Percentiles rank a stretch among this genome's conserved stretches.
These are phyloP conservation scores for Blastobotrys buckinghamii DNA, from an alignment of 1,139 yeast species.

Conservation along the genomic window DNA sequence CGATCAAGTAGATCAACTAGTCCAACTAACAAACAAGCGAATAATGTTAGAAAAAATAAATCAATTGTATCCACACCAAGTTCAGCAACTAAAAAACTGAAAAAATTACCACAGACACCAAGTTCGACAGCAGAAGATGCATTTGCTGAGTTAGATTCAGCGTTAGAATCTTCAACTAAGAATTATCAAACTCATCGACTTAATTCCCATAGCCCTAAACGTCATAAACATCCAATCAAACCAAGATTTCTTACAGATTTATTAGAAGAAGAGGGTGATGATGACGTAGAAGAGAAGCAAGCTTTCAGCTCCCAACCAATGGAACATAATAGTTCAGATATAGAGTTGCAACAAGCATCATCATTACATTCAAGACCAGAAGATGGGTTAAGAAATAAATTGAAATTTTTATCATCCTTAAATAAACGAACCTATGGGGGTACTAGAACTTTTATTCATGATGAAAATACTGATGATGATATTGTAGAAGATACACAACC, in stretches of 20 bases:
- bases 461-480: neutral
- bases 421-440: slow-evolving; percentile 11
- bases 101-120: neutral
- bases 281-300: too few species aligned
- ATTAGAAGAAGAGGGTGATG: slow-evolving; percentile 1
- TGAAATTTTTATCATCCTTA: slow-evolving; percentile 3
- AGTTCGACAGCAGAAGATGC: neutral
- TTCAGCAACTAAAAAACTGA: neutral
- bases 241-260: neutral
- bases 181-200: neutral
- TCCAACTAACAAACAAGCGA: neutral
- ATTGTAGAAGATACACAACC: neutral
- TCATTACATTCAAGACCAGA: too few species aligned
- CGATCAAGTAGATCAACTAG: too few species aligned
- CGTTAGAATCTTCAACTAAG: neutral
- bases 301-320: too few species aligned
- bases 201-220: neutral
- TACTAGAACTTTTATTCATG: neutral
- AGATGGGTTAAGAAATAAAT: neutral
- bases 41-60: too few species aligned
- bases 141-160: slow-evolving; percentile 9
- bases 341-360: too few species aligned
- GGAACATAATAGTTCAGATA: too few species aligned
- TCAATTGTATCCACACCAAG: too few species aligned
- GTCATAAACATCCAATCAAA: neutral